Conservation (phyloP, 2,329 filamentous ascomycete species). For the Xylaria sp. region DNA sequence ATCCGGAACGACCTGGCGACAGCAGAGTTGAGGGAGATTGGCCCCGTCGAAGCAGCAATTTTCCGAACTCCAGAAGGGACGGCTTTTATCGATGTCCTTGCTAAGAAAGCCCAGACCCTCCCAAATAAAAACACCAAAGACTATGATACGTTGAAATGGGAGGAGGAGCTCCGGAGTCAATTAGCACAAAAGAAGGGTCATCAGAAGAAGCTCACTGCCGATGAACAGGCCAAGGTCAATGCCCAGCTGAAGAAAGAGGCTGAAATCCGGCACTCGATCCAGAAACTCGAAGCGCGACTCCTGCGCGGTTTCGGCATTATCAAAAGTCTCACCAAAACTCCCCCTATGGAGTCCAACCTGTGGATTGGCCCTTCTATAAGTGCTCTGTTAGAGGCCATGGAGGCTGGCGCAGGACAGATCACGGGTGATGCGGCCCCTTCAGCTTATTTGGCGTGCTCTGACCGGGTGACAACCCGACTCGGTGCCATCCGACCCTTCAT, state of each 20-base stretch:
- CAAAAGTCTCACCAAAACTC: slow-evolving; percentile 77
- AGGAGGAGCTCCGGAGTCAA: slow-evolving; percentile 85
- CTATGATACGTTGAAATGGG: slow-evolving; percentile 96
- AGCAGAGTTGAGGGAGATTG: slow-evolving; percentile 69
- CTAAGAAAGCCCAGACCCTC: slow-evolving; percentile 72
- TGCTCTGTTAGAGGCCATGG: slow-evolving; percentile 72
- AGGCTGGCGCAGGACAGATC: slow-evolving; percentile 78
- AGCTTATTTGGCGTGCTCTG: slow-evolving; percentile 78
- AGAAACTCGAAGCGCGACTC: slow-evolving; percentile 69
- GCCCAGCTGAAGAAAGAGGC: slow-evolving; percentile 88
- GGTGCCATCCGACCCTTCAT: slow-evolving; percentile 80
- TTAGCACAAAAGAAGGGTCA: slow-evolving; percentile 92
- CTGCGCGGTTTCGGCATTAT: slow-evolving; percentile 86
- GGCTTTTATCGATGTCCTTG: slow-evolving; percentile 86
- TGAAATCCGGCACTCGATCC: slow-evolving; percentile 74
- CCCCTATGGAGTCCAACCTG: slow-evolving; percentile 82
- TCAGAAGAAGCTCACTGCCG: slow-evolving; percentile 85
- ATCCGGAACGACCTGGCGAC: slow-evolving; percentile 75
- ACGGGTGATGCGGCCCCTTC: slow-evolving; percentile 78
- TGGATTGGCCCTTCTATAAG: slow-evolving; percentile 87
- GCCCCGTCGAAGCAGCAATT: slow-evolving; percentile 88
- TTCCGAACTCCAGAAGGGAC: slow-evolving; percentile 88
- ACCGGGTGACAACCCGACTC: slow-evolving; percentile 73
- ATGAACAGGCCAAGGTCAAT: slow-evolving; percentile 88
- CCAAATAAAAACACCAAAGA: slow-evolving; percentile 92